Percentiles rank a stretch among this genome's conserved stretches.
Evolutionary conservation across 2,329 filamentous ascomycete species (phyloP).

Genomic region (Hymenoscyphus fructigenus): DNA sequence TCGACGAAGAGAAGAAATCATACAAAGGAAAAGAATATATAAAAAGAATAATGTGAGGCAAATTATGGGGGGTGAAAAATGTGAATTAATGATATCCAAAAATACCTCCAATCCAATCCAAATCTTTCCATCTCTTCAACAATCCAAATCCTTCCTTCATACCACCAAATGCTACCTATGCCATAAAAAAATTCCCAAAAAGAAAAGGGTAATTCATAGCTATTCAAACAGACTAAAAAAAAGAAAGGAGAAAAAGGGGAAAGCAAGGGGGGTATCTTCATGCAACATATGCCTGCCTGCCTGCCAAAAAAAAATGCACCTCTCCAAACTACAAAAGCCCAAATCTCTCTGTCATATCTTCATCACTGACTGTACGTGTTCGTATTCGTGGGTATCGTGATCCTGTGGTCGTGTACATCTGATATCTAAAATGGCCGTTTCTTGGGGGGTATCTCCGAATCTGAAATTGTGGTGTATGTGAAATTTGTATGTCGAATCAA

Average conservation of each 20-base stretch:
- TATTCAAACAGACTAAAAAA: neutral
- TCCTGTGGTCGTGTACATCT: neutral
- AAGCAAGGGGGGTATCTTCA: slow-evolving; percentile 2
- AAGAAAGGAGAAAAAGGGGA: neutral
- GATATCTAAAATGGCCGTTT: neutral
- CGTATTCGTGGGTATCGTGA: neutral
- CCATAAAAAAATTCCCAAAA: neutral
- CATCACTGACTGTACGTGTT: neutral
- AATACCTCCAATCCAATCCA: too few species aligned
- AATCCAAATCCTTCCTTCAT: too few species aligned
- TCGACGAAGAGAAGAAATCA: too few species aligned
- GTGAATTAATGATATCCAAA: too few species aligned
- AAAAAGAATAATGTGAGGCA: too few species aligned
- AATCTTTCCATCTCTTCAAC: too few species aligned
- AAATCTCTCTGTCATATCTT: neutral
- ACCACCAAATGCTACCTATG: too few species aligned
- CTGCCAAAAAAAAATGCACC: neutral
- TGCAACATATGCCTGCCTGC: neutral
- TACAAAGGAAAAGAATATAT: too few species aligned
- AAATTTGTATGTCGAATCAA: neutral
- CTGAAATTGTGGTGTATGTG: neutral
- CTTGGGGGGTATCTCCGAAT: neutral
- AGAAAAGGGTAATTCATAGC: neutral
- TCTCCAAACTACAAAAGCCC: neutral
- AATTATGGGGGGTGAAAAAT: too few species aligned